Evolutionary conservation across 768 basidiomycete species (phyloP).

Genomic region (Astraeus odoratus): DNA sequence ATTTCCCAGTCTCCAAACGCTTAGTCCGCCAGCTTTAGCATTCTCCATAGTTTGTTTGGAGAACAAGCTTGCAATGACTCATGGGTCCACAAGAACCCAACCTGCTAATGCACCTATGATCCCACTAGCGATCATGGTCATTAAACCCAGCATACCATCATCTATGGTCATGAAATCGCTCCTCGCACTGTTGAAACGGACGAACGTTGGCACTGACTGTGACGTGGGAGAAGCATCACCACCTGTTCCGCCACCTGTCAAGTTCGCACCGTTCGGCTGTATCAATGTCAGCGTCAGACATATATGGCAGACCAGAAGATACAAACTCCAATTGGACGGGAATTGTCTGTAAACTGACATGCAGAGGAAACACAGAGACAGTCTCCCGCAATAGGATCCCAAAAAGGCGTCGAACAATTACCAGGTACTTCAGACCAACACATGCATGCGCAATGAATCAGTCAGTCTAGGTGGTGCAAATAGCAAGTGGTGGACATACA

Average conservation of each 20-base stretch:
- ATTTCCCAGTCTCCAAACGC: too few relatives aligned
- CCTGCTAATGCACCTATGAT: conserved; percentile 1
- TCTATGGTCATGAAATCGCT: background rate
- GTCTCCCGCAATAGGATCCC: conserved; percentile 64
- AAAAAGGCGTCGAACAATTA: conserved; percentile 75
- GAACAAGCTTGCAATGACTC: too few relatives aligned
- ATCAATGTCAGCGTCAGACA: background rate
- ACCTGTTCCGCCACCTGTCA: conserved; percentile 51
- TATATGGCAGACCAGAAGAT: background rate
- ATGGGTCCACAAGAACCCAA: conserved; percentile 1
- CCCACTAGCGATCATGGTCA: background rate
- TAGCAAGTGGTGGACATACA: conserved; percentile 35
- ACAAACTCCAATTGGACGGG: conserved; percentile 59
- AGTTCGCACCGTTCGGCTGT: conserved; percentile 63
- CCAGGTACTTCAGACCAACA: conserved; percentile 41
- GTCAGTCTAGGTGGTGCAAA: background rate
- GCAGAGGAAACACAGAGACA: conserved; percentile 53
- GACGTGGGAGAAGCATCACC: conserved; percentile 15
- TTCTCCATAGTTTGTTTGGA: too few relatives aligned
- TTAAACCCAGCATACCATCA: background rate
- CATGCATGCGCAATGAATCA: background rate
- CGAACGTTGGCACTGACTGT: conserved; percentile 29
- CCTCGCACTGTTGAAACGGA: conserved; percentile 40
- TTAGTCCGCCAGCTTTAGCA: too few relatives aligned
- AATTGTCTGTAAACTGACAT: conserved; percentile 59